A percentile compares a stretch with the other conserved stretches of the same genome.
These are phyloP conservation scores for Mycotypha africana DNA, from an alignment of 371 early-diverging fungal genomes.

Conservation along the genomic window DNA sequence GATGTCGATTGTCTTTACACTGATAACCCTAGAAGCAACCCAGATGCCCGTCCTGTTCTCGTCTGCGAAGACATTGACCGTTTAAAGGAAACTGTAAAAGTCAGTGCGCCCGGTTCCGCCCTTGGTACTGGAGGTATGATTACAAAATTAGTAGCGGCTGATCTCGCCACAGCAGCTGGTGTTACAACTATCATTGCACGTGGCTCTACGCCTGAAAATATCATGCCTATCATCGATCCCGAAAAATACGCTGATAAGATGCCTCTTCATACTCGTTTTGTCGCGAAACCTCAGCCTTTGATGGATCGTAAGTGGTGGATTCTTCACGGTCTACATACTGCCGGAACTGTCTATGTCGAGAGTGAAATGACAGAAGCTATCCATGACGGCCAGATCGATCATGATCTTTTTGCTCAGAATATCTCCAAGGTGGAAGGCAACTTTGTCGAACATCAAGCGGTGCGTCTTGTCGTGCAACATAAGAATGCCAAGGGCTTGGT, in stretches of 20 bases:
- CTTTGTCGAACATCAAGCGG: slow-evolving; percentile 85
- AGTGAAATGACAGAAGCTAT: slow-evolving; percentile 72
- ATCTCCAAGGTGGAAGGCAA: slow-evolving; percentile 75
- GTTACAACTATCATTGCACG: slow-evolving; percentile 82
- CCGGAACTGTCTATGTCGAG: slow-evolving; percentile 80
- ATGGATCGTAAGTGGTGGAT: slow-evolving; percentile 95
- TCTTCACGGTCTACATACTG: slow-evolving; percentile 78
- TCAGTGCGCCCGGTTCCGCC: slow-evolving; percentile 77
- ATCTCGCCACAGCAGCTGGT: slow-evolving; percentile 91
- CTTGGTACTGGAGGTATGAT: slow-evolving; percentile 98
- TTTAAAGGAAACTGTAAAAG: slow-evolving; percentile 68
- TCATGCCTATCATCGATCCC: slow-evolving; percentile 65
- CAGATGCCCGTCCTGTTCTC: slow-evolving; percentile 75
- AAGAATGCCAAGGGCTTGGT: slow-evolving; percentile 22
- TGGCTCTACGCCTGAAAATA: slow-evolving; percentile 72
- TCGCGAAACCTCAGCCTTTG: slow-evolving; percentile 73
- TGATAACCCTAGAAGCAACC: slow-evolving; percentile 91
- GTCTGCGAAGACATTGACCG: slow-evolving; percentile 79
- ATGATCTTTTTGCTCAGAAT: slow-evolving; percentile 76
- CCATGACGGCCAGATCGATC: slow-evolving; percentile 47
- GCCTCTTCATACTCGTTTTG: slow-evolving; percentile 76
- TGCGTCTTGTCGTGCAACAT: slow-evolving; percentile 59
- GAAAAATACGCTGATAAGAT: slow-evolving; percentile 24
- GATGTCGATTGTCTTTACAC: slow-evolving; percentile 97
- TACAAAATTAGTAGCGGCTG: slow-evolving; percentile 95